These are phyloP conservation scores for Xerocomus potaroensis DNA, from an alignment of 768 basidiomycete species.

Conservation along the genomic window DNA sequence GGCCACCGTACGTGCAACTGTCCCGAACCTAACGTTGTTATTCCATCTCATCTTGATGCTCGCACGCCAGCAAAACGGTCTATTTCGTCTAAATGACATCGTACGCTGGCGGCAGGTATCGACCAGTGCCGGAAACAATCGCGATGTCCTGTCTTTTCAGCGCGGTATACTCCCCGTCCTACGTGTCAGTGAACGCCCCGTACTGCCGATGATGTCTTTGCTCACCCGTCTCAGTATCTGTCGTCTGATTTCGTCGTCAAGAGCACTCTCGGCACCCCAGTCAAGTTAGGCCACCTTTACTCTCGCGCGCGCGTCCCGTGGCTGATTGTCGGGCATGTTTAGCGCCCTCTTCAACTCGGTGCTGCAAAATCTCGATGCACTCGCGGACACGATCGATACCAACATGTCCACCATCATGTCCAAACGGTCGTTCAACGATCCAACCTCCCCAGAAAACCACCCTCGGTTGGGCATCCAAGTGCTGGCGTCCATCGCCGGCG, in stretches of 20 bases:
- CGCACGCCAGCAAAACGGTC: constrained; percentile 43
- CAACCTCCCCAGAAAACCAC: constrained; percentile 1
- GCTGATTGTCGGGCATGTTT: constrained; percentile 5
- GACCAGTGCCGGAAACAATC: constrained; percentile 32
- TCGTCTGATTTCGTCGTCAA: constrained; percentile 57
- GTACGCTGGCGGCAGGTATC: constrained; percentile 44
- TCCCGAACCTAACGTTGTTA: no score
- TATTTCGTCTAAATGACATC: constrained; percentile 48
- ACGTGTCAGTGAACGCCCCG: constrained; percentile 32
- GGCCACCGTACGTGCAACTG: constrained; percentile 30
- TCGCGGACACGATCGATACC: constrained; percentile 37
- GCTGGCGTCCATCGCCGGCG: constrained; percentile 41
- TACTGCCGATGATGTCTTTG: neutral
- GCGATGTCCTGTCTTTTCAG: constrained; percentile 51
- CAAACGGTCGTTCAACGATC: constrained; percentile 33
- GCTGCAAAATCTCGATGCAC: constrained; percentile 41
- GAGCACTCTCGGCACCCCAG: constrained; percentile 45
- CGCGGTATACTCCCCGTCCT: constrained; percentile 51
- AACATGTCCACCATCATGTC: constrained; percentile 35
- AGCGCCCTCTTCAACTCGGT: constrained; percentile 46
- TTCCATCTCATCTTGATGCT: neutral
- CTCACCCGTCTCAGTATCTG: constrained; percentile 42
- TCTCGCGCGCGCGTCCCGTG: neutral
- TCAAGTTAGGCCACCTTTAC: constrained; percentile 41
- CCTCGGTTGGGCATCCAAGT: constrained; percentile 37